Evolutionary conservation across 208 protist genomes (phyloP).

Genomic region (Leishmania braziliensis): DNA sequence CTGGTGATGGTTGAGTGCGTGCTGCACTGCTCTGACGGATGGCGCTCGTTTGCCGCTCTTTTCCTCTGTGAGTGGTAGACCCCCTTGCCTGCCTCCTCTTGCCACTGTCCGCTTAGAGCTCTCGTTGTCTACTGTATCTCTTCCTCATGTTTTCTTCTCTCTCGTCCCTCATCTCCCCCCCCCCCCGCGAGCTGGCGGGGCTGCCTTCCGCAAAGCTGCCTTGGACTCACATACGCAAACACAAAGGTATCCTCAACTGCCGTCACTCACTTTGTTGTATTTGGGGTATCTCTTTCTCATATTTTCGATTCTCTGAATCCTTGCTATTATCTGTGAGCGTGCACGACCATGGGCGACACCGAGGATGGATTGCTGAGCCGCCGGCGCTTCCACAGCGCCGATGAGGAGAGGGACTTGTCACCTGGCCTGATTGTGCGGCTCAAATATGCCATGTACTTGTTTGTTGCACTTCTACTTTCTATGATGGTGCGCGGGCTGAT

Average conservation of each 20-base stretch:
- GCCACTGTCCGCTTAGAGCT: neutral
- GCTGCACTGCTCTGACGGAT: neutral
- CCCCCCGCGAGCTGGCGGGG: neutral
- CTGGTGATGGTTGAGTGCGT: neutral
- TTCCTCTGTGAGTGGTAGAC: neutral
- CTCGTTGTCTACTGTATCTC: neutral
- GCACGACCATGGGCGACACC: conserved; percentile 18
- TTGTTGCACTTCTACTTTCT: conserved; percentile 66
- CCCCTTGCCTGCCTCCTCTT: neutral
- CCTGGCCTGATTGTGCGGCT: conserved; percentile 75
- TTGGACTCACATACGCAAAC: neutral
- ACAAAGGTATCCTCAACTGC: neutral
- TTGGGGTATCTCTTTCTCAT: neutral
- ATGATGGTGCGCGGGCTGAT: conserved; percentile 67
- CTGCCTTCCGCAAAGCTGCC: neutral
- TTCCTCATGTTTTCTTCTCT: neutral
- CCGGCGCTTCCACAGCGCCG: conserved; percentile 31
- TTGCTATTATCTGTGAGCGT: neutral
- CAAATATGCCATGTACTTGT: conserved; percentile 83
- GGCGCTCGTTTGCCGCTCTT: neutral
- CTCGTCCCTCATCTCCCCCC: neutral
- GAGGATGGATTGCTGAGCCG: conserved; percentile 12
- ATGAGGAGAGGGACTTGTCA: conserved; percentile 38
- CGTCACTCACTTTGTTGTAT: too few relatives aligned
- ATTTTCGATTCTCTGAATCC: too few relatives aligned